phyloP scores from a whole-genome alignment of 768 basidiomycete species.

The Mycena crocata region DNA sequence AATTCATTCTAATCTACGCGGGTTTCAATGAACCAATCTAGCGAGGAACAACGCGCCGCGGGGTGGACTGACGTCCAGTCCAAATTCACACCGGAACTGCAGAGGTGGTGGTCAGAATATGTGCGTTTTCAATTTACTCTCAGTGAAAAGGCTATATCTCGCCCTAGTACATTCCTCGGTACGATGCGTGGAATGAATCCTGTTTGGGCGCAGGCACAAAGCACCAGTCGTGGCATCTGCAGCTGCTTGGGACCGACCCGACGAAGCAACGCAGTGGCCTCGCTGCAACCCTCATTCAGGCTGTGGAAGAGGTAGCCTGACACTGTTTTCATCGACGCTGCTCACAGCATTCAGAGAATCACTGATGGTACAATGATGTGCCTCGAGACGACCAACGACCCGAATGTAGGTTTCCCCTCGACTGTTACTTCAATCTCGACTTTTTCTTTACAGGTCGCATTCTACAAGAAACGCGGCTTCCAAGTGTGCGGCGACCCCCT shows the following conservation, averaged over 20 bases:
- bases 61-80: slow-evolving; percentile 16
- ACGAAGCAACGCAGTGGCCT: slow-evolving; percentile 29
- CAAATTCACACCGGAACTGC: slow-evolving; percentile 24
- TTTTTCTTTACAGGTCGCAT: slow-evolving; percentile 14
- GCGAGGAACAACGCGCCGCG: slow-evolving; percentile 29
- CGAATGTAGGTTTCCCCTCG: slow-evolving; percentile 8
- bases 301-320: slow-evolving; percentile 19
- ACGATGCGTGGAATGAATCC: background rate
- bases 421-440: background rate
- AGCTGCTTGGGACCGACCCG: slow-evolving; percentile 27
- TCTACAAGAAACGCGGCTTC: slow-evolving; percentile 29
- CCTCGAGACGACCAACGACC: slow-evolving; percentile 27
- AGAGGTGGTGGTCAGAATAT: slow-evolving; percentile 29
- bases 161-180: slow-evolving; percentile 18
- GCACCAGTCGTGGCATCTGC: slow-evolving; percentile 25
- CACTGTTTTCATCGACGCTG: background rate
- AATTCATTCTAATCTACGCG: background rate
- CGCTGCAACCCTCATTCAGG: slow-evolving; percentile 25
- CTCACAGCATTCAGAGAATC: background rate
- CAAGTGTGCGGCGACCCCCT: slow-evolving; percentile 15
- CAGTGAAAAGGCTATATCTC: background rate
- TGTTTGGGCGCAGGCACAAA: slow-evolving; percentile 22
- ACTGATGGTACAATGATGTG: slow-evolving; percentile 19
- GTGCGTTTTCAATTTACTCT: background rate
- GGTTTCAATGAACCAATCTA: too few relatives aligned